Evolutionary conservation across 1,284 basidiomycete species (phyloP), one percentile per base, ranked within the genome.

Genomic region (Austroboletus olivaceoglutinosus): DNA sequence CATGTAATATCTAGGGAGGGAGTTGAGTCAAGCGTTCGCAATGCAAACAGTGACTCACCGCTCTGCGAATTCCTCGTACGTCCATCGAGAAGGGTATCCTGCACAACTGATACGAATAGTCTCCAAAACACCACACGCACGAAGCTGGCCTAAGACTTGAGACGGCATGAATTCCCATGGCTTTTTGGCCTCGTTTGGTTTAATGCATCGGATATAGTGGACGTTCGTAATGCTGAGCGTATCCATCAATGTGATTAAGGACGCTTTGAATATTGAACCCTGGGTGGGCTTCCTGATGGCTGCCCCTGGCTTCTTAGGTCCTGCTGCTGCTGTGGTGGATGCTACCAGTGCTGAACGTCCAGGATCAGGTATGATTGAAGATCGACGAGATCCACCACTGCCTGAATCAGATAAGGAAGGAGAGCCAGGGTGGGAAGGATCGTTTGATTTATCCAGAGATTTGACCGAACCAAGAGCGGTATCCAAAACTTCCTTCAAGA

Each of bases 121-220:
- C 71, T 99, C 97, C 45, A 99, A 78, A 43, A 99, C 97, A 87
- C 97, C 97, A 72, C 97, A 99, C 51, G 97, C 97, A 42, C 97
- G 83, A 34, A 99, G 76, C 69, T 99, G 97, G 30, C 93, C 88
- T 36, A 99, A 74, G 16, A 99, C 96, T 69, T 98, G 95, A 60
- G 96, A 93, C 23, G 96, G 92, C 50, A 92, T 86, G 62, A 98
- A 95, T 67, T 94, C 91, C 97, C 97, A 99, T 19, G 97, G 94
- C 53, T 81, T 84, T 74, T 99, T 99, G 56, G 83, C 81, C 65
- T 99, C 97, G 69, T 99, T 99, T 2, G 97, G 97, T 71, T 99
- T 99, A 78, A 99, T 99, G 72, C 97, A 99, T 48, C 97, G 87
- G 63, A 99, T 99, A 68, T 99, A 99, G 70, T 99, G 97, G 2